phyloP scores from a whole-genome alignment of 176 grass and related monocot genomes.

The Avena insularis region DNA sequence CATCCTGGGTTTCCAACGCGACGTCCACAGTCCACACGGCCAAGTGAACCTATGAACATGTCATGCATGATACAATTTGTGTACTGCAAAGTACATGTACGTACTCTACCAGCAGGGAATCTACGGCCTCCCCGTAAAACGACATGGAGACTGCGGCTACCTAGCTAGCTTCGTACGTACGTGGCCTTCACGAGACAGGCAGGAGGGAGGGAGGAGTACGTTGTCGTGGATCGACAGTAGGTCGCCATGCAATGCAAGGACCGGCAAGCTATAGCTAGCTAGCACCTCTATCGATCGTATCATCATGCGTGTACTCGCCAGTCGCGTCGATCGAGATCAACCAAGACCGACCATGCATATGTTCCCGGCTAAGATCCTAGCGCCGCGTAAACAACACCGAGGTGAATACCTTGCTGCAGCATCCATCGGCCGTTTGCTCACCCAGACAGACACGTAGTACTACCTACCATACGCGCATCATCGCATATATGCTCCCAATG shows the following conservation, averaged over 20 bases:
- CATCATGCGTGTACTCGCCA: not conserved
- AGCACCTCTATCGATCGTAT: not conserved
- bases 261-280: not conserved
- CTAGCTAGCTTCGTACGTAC: not conserved
- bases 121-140: conserved; percentile 35
- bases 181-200: conserved; percentile 36
- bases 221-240: not conserved
- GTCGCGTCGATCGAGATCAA: not conserved
- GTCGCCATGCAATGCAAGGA: not conserved
- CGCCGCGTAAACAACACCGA: conserved; percentile 14
- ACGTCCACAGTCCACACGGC: not conserved
- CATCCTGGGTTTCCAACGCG: not conserved
- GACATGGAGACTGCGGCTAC: conserved; percentile 39
- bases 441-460: not conserved
- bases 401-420: not conserved
- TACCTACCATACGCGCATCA: not conserved
- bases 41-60: not conserved
- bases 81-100: not conserved
- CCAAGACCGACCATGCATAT: not conserved
- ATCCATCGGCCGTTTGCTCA: not conserved
- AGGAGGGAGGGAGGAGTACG: not conserved
- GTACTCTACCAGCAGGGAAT: conserved; percentile 28
- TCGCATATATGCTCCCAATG: too few species aligned
- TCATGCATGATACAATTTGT: not conserved
- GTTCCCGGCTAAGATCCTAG: not conserved